Percentiles rank a stretch among this genome's conserved stretches.
phyloP scores from a whole-genome alignment of 192 early-diverging fungal species.

The Rhizophagus sp. region DNA sequence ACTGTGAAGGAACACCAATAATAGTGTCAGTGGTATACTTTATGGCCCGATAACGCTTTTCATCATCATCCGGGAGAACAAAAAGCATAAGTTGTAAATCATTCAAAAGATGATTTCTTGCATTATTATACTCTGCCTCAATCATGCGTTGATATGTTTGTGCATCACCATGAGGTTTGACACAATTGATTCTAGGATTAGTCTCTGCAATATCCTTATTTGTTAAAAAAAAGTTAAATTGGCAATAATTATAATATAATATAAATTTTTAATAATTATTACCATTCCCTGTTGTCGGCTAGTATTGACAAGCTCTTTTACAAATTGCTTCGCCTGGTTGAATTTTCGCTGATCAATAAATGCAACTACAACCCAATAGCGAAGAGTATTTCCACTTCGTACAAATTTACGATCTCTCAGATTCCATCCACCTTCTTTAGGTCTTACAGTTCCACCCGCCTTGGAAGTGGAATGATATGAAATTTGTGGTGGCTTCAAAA shows the following conservation, averaged over 20 bases:
- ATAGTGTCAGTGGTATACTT: constrained; percentile 80
- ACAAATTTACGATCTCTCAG: constrained; percentile 83
- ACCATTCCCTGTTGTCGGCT: constrained; percentile 75
- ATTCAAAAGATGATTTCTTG: constrained; percentile 59
- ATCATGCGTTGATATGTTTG: constrained; percentile 62
- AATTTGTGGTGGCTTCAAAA: constrained; percentile 79
- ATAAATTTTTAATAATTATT: constrained; percentile 35
- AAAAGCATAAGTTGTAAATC: constrained; percentile 84
- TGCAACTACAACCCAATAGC: constrained; percentile 82
- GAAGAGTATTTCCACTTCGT: constrained; percentile 67
- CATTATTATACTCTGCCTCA: constrained; percentile 68
- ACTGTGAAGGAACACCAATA: constrained; percentile 79
- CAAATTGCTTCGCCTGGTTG: constrained; percentile 64
- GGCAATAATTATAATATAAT: not conserved
- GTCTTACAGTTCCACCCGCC: constrained; percentile 46
- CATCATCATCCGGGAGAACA: constrained; percentile 78
- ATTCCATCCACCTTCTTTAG: constrained; percentile 85
- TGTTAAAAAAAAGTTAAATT: not conserved
- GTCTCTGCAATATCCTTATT: constrained; percentile 44
- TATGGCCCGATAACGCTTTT: constrained; percentile 73
- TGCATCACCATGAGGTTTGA: constrained; percentile 57
- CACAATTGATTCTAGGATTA: constrained; percentile 47
- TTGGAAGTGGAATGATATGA: constrained; percentile 57
- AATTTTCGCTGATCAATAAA: constrained; percentile 62
- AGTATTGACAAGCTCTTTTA: constrained; percentile 71